Percentiles rank a stretch among this genome's conserved stretches.
Evolutionary conservation across 106 monocot species (phyloP).

Genomic region (Triglochin maritima): DNA sequence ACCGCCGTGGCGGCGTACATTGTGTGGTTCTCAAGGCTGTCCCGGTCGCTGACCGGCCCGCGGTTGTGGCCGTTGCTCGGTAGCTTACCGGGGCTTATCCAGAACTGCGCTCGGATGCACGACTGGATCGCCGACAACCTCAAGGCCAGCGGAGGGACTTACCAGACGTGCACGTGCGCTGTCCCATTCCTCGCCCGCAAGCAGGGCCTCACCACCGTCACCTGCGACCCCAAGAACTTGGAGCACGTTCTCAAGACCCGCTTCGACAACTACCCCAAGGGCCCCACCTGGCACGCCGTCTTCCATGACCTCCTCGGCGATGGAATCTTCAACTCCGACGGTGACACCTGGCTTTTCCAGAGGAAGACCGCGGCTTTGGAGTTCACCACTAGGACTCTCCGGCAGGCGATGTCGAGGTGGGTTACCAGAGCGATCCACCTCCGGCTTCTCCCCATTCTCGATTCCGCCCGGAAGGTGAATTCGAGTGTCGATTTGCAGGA

Average conservation of each 20-base stretch:
- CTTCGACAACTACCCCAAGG: conserved; percentile 27
- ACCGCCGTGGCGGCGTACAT: conserved; percentile 35
- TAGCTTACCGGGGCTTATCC: conserved; percentile 71
- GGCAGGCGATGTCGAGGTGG: conserved; percentile 26
- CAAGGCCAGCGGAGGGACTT: conserved; percentile 47
- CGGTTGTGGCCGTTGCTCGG: conserved; percentile 83
- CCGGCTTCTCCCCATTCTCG: conserved; percentile 18
- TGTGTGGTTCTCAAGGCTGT: conserved; percentile 51
- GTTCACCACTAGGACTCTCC: conserved; percentile 28
- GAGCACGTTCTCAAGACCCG: conserved; percentile 19
- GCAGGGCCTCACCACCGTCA: conserved; percentile 18
- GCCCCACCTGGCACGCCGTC: conserved; percentile 18
- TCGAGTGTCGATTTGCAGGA: conserved; percentile 17
- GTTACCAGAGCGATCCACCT: conserved; percentile 14
- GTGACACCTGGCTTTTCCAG: conserved; percentile 24
- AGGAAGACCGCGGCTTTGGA: conserved; percentile 24
- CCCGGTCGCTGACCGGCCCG: conserved; percentile 34
- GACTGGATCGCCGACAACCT: conserved; percentile 91
- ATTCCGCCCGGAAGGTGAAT: neutral
- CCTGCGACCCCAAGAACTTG: conserved; percentile 21
- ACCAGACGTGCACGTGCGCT: conserved; percentile 86
- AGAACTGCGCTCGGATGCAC: conserved; percentile 55
- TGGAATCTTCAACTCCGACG: conserved; percentile 29
- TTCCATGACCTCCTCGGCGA: conserved; percentile 27
- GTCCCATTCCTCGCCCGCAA: conserved; percentile 49